Conservation (phyloP, 2,329 filamentous ascomycete species). For the Alternaria angustiovoidea region DNA sequence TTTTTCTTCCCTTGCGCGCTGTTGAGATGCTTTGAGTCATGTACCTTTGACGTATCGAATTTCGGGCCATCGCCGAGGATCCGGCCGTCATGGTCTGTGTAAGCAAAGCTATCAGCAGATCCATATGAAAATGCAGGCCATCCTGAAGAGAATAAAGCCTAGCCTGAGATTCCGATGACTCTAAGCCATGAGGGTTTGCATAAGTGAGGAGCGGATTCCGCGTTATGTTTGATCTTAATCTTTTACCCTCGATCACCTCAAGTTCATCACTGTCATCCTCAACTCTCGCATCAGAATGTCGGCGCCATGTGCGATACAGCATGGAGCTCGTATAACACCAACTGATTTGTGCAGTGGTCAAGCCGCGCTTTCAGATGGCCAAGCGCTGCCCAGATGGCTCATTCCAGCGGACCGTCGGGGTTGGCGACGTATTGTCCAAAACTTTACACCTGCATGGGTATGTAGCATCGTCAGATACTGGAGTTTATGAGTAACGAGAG, state of each 20-base stretch:
- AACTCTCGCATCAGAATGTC: not conserved
- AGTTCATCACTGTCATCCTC: not conserved
- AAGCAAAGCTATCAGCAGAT: not conserved
- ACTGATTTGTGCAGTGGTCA: not conserved
- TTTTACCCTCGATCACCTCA: not conserved
- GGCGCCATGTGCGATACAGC: not conserved
- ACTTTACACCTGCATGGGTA: constrained; percentile 49
- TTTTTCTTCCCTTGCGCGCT: not conserved
- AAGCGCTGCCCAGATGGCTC: constrained; percentile 33
- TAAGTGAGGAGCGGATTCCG: not conserved
- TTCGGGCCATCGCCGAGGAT: constrained; percentile 5
- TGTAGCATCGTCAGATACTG: not conserved
- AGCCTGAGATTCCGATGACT: not conserved
- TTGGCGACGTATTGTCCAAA: constrained; percentile 44
- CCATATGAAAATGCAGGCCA: not conserved
- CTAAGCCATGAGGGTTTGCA: not conserved
- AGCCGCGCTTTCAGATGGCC: not conserved
- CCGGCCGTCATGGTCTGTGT: constrained; percentile 1
- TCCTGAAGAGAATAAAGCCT: not conserved
- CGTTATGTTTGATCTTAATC: not conserved
- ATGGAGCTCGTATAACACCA: not conserved
- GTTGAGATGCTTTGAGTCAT: not conserved
- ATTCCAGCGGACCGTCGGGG: constrained; percentile 33
- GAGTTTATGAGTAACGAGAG: not conserved
- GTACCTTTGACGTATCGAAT: not conserved